A percentile compares a stretch with the other conserved stretches of the same genome.
Conservation (phyloP, 225 moss, liverwort and hornwort species). For the Bryoerythrophyllum caledonicum region DNA sequence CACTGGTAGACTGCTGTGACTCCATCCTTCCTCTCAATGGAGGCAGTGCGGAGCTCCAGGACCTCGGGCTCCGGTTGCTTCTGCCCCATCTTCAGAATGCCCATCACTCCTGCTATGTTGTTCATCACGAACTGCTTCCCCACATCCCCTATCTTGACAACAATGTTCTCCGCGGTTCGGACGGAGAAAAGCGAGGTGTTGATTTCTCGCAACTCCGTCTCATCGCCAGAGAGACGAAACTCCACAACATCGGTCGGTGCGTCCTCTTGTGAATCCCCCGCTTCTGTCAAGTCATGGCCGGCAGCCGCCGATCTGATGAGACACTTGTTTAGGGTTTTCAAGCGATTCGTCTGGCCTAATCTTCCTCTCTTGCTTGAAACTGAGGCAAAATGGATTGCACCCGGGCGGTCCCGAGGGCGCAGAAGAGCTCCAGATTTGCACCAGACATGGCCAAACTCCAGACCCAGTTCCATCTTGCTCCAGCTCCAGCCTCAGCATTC, state of each 20-base stretch:
- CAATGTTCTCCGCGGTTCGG: slow-evolving; percentile 30
- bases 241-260: slow-evolving; percentile 42
- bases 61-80: slow-evolving; percentile 37
- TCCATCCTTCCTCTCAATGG: slow-evolving; percentile 44
- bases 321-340: slow-evolving; percentile 1
- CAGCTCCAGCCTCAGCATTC: slow-evolving; percentile 18
- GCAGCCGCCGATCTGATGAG: slow-evolving; percentile 9
- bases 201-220: slow-evolving; percentile 40
- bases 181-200: slow-evolving; percentile 34
- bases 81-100: slow-evolving; percentile 41
- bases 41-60: slow-evolving; percentile 27
- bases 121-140: slow-evolving; percentile 46
- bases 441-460: slow-evolving; percentile 12
- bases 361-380: slow-evolving; percentile 1
- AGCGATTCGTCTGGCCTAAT: neutral
- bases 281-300: slow-evolving; percentile 10
- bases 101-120: slow-evolving; percentile 36
- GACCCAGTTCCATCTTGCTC: slow-evolving; percentile 28
- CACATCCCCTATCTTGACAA: slow-evolving; percentile 33
- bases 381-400: slow-evolving; percentile 9
- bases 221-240: slow-evolving; percentile 46
- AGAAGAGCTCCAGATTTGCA: neutral
- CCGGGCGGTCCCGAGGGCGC: neutral
- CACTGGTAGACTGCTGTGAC: slow-evolving; percentile 43
- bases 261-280: slow-evolving; percentile 4